These are phyloP conservation scores for Phytophthora crassamura DNA, from an alignment of 352 stramenopile species.

Conservation along the genomic window DNA sequence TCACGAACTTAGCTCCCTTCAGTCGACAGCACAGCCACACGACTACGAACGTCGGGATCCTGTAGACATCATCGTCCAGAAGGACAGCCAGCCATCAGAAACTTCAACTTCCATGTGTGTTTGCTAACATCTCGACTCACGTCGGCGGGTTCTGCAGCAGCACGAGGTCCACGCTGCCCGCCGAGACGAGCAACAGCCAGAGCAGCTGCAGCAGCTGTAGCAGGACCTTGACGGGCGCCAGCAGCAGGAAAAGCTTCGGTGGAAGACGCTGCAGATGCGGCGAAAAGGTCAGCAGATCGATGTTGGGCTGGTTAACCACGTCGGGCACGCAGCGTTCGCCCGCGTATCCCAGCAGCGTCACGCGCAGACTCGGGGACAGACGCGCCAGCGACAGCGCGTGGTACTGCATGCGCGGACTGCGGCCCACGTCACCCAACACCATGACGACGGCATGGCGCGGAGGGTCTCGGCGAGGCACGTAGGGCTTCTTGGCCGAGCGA, in stretches of 20 bases:
- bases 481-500: constrained; percentile 25
- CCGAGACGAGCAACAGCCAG: constrained; percentile 38
- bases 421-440: constrained; percentile 95
- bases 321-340: constrained; percentile 90
- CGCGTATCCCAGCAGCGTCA: constrained; percentile 95
- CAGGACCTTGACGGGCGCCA: constrained; percentile 79
- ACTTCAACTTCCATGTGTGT: too few relatives aligned
- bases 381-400: constrained; percentile 96
- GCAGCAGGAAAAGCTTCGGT: constrained; percentile 41
- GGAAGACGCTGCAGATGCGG: constrained; percentile 69
- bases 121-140: constrained; percentile 33
- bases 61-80: constrained; percentile 31
- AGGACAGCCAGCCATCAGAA: not conserved
- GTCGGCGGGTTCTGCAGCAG: constrained; percentile 99
- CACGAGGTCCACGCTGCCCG: constrained; percentile 89
- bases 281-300: constrained; percentile 80
- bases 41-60: constrained; percentile 95
- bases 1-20: constrained; percentile 93
- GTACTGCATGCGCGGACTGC: constrained; percentile 99
- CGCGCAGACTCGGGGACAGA: constrained; percentile 55
- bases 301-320: constrained; percentile 64
- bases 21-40: constrained; percentile 58
- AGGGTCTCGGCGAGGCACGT: constrained; percentile 1
- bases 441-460: constrained; percentile 88
- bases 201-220: constrained; percentile 68